Conservation (phyloP, 2,329 filamentous ascomycete genomes). For the Amauroascus niger region DNA sequence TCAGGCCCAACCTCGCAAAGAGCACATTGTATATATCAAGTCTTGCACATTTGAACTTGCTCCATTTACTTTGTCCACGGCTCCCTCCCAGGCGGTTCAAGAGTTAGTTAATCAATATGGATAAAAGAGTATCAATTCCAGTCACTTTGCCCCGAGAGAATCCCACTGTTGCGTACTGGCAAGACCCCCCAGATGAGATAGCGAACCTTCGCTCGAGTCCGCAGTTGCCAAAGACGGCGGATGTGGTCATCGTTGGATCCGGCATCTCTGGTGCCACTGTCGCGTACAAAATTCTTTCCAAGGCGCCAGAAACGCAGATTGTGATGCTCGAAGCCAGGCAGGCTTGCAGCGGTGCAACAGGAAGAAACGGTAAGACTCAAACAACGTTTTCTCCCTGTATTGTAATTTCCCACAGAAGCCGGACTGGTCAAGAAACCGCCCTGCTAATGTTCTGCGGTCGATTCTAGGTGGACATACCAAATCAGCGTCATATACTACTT, state of each 20-base stretch:
- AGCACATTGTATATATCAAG: not conserved
- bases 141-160: conserved; percentile 21
- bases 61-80: too few relatives aligned
- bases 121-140: conserved; percentile 16
- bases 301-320: conserved; percentile 21
- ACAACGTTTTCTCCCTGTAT: not conserved
- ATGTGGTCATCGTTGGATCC: conserved; percentile 33
- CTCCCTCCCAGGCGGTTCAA: too few relatives aligned
- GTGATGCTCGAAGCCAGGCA: conserved; percentile 35
- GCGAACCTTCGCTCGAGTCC: conserved; percentile 20
- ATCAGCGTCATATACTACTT: conserved; percentile 44
- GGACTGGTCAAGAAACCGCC: not conserved
- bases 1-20: not conserved
- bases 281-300: conserved; percentile 24
- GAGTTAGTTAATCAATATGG: conserved; percentile 11
- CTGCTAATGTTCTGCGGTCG: not conserved
- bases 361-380: conserved; percentile 15
- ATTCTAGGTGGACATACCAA: conserved; percentile 40
- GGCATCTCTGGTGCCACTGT: conserved; percentile 32
- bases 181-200: conserved; percentile 28
- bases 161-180: conserved; percentile 26
- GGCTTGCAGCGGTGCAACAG: conserved; percentile 18
- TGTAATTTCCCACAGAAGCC: not conserved
- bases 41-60: too few relatives aligned
- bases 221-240: conserved; percentile 22